Evolutionary conservation across 2,329 filamentous ascomycete genomes (phyloP), one percentile per base, ranked within the genome.

Genomic region (Aspergillus candidus): DNA sequence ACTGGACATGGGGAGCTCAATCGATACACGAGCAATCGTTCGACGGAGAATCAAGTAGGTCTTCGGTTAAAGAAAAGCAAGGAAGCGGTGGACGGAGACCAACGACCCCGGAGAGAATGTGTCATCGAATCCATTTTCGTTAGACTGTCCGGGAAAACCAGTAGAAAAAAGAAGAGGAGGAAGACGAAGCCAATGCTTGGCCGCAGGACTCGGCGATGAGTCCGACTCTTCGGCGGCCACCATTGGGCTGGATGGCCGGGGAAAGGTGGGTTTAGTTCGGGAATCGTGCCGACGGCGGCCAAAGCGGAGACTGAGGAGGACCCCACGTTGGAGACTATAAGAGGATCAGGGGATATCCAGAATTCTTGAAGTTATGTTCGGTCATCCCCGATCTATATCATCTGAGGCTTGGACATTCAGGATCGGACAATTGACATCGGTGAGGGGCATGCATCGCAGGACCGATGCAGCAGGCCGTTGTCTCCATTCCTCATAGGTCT

Each of bases 121-220:
- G 47, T 50, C 47, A 50, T 50, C n/a, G 17, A 35, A 27, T 3
- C 22, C 22, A 27, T 27, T 10, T 3, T 10, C 6, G 22, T 27
- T 27, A 8, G 8, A 27, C 6, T 8, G 22, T 39, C 31, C 15
- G 15, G 27, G 11, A 5, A 17, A 4, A 5, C 6, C 6, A 18
- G 18, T 4, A 18, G 18, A 40, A 40, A 14, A 18, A 34, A 44
- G 17, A 35, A 43, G 22, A 33, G 29, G 41, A 35, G 38, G 12
- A 34, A 33, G n/a, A 38, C n/a, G 35, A 30, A 47, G 35, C 38
- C 18, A 44, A 32, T 35, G 35, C 39, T 45, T 48, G 37, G 41
- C 39, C 44, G 41, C 33, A 34, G 10, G 32, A 42, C 38, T 47
- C 47, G 51, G 53, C 40, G 33, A 49, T 35, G n/a, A 41, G 41